Evolutionary conservation across 2,329 filamentous ascomycete genomes (phyloP), one percentile per base, ranked within the genome.

Genomic region (Xylariaceae sp.): DNA sequence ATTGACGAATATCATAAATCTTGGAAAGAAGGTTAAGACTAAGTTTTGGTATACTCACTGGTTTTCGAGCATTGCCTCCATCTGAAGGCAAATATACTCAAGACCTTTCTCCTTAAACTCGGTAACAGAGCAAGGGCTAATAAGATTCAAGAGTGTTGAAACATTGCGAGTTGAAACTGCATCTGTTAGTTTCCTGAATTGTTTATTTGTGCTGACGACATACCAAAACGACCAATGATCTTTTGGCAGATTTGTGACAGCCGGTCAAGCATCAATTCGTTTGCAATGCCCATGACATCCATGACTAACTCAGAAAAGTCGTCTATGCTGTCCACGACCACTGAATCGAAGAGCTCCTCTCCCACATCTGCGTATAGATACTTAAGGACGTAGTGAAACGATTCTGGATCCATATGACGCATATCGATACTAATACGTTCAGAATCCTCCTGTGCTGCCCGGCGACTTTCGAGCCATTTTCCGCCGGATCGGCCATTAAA

Each of bases 261-360:
- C 6, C 92, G 83, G 68, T 97, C 92, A 40, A 99, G 81, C 92
- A 99, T 97, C 52, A 99, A 76, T 71, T 99, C 93, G 67, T 99
- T 94, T 10, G 92, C 91, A 46, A 91, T 87, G 50, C 85, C 85
- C 81, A 97, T 87, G 37, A 97, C 89, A 63, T 96, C 92, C 74
- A 97, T 82, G 7, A 97, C 81, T n/a, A 94, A 77, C 63, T 97
- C 92, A 4, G 92, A 84, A 58, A 96, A 92, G 39, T 92, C 88
- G 61, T 97, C 92, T 5, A 96, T 73, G 55, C 87, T 86, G 13
- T 83, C 76, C 29, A 83, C 81, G 13, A 88, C 81, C 4, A 94
- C 81, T 26, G 88, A 79, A 60, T 96, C 85, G 64, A 99, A 97
- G 1, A 97, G 76, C 54, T 92, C 87, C 18, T 84, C 79, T 0